phyloP scores from a whole-genome alignment of 768 basidiomycete genomes.

The Tubosaeta brunneosetosa region DNA sequence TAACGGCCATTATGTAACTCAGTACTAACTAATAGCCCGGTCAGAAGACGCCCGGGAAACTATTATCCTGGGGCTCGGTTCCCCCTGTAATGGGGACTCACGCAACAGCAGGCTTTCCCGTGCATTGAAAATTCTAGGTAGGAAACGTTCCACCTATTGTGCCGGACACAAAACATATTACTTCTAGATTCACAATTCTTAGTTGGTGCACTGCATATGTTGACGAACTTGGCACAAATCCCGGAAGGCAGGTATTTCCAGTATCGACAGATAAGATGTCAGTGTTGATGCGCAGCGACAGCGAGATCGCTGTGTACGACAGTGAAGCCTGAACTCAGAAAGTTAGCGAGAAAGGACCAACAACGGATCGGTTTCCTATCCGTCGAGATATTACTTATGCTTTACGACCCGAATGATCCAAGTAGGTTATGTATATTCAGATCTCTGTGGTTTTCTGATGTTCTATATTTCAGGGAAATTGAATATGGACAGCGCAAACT shows the following conservation, averaged over 20 bases:
- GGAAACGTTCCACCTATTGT: too few species aligned
- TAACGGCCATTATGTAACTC: too few species aligned
- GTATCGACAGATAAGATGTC: neutral
- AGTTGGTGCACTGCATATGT: slow-evolving; percentile 16
- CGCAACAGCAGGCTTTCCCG: too few species aligned
- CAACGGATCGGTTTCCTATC: slow-evolving; percentile 20
- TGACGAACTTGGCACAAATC: slow-evolving; percentile 13
- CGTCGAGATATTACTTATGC: slow-evolving; percentile 16
- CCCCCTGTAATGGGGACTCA: too few species aligned
- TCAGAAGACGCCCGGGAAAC: slow-evolving; percentile 9
- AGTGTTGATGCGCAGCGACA: too few species aligned
- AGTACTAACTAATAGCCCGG: too few species aligned
- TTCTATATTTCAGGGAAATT: slow-evolving; percentile 4
- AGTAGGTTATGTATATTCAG: neutral
- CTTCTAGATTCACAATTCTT: slow-evolving; percentile 10
- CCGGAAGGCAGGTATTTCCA: slow-evolving; percentile 8
- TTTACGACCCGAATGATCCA: slow-evolving; percentile 4
- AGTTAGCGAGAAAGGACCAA: too few species aligned
- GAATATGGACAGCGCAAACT: neutral
- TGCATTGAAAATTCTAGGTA: too few species aligned
- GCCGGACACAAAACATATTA: neutral
- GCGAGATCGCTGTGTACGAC: neutral
- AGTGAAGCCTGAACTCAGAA: too few species aligned
- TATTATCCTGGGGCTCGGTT: slow-evolving; percentile 8
- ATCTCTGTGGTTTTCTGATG: neutral